Conservation (phyloP, 1,284 basidiomycete genomes). For the Papiliotrema fonsecae region DNA sequence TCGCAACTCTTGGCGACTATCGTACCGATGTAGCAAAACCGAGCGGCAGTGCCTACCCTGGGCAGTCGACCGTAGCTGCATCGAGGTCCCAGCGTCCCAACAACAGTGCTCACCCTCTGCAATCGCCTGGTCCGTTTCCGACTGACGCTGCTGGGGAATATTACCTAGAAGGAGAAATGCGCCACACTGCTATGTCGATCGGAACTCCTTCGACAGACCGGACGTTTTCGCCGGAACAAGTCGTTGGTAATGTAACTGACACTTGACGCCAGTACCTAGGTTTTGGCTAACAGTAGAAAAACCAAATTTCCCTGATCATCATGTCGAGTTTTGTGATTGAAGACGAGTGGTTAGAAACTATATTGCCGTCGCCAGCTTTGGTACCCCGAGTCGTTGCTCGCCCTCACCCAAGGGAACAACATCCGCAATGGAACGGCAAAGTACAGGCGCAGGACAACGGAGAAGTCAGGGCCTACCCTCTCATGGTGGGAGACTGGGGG, state of each 20-base stretch:
- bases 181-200: conserved; percentile 28
- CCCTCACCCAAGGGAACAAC: conserved; percentile 25
- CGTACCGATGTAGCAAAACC: neutral
- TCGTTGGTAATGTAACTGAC: conserved; percentile 38
- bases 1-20: neutral
- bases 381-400: conserved; percentile 33
- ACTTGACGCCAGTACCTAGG: too few relatives aligned
- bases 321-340: conserved; percentile 36
- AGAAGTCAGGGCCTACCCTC: conserved; percentile 33
- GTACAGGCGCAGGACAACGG: conserved; percentile 25
- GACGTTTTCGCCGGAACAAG: conserved; percentile 24
- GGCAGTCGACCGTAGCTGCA: neutral
- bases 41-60: neutral
- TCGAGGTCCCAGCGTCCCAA: neutral
- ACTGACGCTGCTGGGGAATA: conserved; percentile 41
- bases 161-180: conserved; percentile 39
- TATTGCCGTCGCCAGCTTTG: conserved; percentile 25
- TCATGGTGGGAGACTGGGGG: conserved; percentile 32
- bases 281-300: conserved; percentile 19
- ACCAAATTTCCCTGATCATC: conserved; percentile 35
- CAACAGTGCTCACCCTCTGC: conserved; percentile 28
- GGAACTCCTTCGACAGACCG: conserved; percentile 15
- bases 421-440: conserved; percentile 28
- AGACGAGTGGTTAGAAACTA: conserved; percentile 29
- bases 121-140: conserved; percentile 23